A percentile compares a stretch with the other conserved stretches of the same genome.
phyloP scores from a whole-genome alignment of 257 asterid genomes.

The Capsicum rhomboideum region DNA sequence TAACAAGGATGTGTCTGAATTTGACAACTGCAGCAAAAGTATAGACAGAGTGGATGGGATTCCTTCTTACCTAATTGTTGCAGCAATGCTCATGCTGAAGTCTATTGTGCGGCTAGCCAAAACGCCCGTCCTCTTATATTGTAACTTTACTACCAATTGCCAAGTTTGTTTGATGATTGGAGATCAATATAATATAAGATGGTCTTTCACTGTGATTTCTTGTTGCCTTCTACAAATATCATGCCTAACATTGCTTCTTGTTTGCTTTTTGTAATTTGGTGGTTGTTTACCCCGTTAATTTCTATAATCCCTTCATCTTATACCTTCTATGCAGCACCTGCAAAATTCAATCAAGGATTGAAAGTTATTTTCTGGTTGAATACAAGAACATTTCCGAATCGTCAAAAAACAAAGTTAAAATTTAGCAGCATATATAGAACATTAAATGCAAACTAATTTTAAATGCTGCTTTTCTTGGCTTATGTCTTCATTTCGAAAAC shows the following conservation, averaged over 20 bases:
- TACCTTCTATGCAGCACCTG: too few relatives aligned
- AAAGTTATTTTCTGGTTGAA: neutral
- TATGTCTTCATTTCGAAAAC: too few relatives aligned
- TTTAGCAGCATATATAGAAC: neutral
- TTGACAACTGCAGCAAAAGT: neutral
- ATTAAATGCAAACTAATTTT: neutral
- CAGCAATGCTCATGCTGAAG: neutral
- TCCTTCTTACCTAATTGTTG: neutral
- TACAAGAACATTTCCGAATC: neutral
- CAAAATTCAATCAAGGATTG: neutral
- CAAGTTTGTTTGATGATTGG: neutral
- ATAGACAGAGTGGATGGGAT: neutral
- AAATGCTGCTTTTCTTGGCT: too few relatives aligned
- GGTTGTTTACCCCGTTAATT: too few relatives aligned
- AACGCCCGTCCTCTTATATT: neutral
- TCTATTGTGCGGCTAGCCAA: neutral
- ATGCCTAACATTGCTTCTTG: neutral
- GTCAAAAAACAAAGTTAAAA: neutral
- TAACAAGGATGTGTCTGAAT: neutral
- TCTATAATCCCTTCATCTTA: too few relatives aligned
- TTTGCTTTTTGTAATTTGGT: neutral
- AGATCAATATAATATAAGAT: neutral
- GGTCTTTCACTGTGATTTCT: neutral
- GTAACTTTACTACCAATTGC: neutral
- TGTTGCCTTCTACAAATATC: neutral